Percentiles rank a stretch among this genome's conserved stretches.
phyloP scores from a whole-genome alignment of 78 protist genomes.

The Monosiga brevicollis region DNA sequence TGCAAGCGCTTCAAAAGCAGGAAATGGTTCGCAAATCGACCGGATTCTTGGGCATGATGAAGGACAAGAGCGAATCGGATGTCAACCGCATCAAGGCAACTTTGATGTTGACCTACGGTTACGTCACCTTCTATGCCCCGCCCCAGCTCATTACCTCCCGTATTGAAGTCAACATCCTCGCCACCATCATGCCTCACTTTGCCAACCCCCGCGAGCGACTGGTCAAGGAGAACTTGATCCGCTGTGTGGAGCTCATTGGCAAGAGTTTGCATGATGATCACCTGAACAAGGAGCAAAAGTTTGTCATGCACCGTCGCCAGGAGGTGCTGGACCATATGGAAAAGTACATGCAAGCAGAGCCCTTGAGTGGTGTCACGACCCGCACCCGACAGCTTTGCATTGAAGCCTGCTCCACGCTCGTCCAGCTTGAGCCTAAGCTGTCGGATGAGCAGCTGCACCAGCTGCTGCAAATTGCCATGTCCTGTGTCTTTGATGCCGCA shows the following conservation, averaged over 20 bases:
- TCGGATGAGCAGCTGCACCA: neutral
- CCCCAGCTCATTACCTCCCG: slow-evolving; percentile 25
- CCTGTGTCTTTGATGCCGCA: neutral
- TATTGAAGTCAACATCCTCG: slow-evolving; percentile 44
- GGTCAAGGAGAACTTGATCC: neutral
- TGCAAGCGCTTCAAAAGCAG: slow-evolving; percentile 3
- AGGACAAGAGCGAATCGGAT: slow-evolving; percentile 23
- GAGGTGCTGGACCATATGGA: slow-evolving; percentile 26
- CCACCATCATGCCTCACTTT: slow-evolving; percentile 32
- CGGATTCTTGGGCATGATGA: slow-evolving; percentile 35
- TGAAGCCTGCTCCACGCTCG: neutral
- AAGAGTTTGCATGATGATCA: slow-evolving; percentile 39
- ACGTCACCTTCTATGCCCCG: slow-evolving; percentile 31
- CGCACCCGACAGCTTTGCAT: neutral
- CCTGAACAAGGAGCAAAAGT: slow-evolving; percentile 7
- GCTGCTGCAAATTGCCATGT: neutral
- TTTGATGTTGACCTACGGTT: slow-evolving; percentile 27
- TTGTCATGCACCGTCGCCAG: slow-evolving; percentile 37
- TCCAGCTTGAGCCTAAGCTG: neutral
- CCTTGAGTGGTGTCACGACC: neutral
- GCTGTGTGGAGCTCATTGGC: slow-evolving; percentile 39
- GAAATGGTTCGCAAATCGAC: slow-evolving; percentile 34
- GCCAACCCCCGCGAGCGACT: neutral
- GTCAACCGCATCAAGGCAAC: slow-evolving; percentile 16
- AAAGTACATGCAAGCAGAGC: slow-evolving; percentile 20